Evolutionary conservation across 768 basidiomycete genomes (phyloP), one percentile per base, ranked within the genome.

Genomic region (Gelatoporia subvermispora): DNA sequence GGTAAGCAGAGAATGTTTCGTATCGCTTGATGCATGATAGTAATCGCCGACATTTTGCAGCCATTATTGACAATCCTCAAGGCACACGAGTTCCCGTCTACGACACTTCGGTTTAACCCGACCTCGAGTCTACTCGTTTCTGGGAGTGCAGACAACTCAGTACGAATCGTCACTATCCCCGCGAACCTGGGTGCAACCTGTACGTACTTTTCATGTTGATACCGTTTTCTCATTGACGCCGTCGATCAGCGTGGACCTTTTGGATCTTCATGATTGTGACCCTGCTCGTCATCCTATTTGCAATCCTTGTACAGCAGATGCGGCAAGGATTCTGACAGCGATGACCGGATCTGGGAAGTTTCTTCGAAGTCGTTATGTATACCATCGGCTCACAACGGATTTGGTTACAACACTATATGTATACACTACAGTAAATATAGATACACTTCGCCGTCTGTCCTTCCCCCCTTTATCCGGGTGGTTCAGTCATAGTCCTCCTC

Each of bases 61-160:
- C 94, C 93, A 1, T 64, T 92, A 11, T 68, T 91, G 24, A 84
- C 84, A 17, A 96, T 99, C 52, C 72, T 97, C 49, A 90, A 89
- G 66, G 89, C 96, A 0, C 95, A 98, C 65, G 93, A 94, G 51
- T 93, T 98, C 65, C 89, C 96, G 3, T 81, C 90, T 4, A 98
- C 96, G 1, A 82, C 88, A 3, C 68, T 99, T 47, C 79, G 79
- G 50, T 99, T 99, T 74, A 95, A 87, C 62, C 85, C 93, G 1
- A 73, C 81, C 5, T 83, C 85, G 11, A 80, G 74, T n/a, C 55
- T 94, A 11, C 75, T 99, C 3, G 78, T 94, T 17, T 91, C 91
- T 4, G 94, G 88, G 16, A 93, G 93, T 57, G 88, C 90, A 8
- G 95, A 98, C 68, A 93, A 89, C 64, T 81, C 86, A 2, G 70